Base-by-base conservation (phyloP, 805 yeast genomes). In the Kazachstania psychrophila region DNA sequence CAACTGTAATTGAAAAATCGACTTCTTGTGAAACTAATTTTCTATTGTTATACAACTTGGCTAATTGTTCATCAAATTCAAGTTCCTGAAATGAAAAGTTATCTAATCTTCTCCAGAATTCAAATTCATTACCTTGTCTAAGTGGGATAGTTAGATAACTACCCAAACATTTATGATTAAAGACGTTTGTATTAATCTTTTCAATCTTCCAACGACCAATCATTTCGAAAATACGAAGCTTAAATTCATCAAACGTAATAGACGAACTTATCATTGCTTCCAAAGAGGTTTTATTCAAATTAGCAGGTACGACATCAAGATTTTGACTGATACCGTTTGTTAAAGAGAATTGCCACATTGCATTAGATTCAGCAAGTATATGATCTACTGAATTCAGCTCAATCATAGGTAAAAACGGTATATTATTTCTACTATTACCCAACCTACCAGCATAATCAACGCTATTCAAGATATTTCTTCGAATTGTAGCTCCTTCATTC, bases 331-430 rank as follows among this genome's bases (percentile, higher is more conserved):
- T 19, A 19, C 61, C 62, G 26, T 32, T 42, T 28, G 52, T 56
- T 10, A 56, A 30, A 42, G 52, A 50, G 37, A 56, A 58, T 16
- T 51, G 50, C 77, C 94, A 74, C 5, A 89, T 40, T 0, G 96
- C 96, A 41, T 75, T 69, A 0, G 89, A 75, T 58, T 89, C 97
- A 0, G 79, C 77, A 29, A 81, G 37, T 1, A 84, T 59, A 42
- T 75, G 69, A 16, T 64, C 51, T 11, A 54, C 42, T 3, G 62
- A 43, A 2, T 48, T 47, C 7, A 82, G 52, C 7, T 65, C 64
- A 0, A 64, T 47, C 1, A 74, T 51, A 1, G 95, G 88, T 28
- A 89, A 61, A 39, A 89, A 73, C 3, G 96, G 96, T 2, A 86
- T 33, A 9, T 41, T 41, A 11, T 38, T 38, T 22, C 42, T 49